Conservation (phyloP, 176 grass and related monocot genomes). For the Aechmea fasciata region DNA sequence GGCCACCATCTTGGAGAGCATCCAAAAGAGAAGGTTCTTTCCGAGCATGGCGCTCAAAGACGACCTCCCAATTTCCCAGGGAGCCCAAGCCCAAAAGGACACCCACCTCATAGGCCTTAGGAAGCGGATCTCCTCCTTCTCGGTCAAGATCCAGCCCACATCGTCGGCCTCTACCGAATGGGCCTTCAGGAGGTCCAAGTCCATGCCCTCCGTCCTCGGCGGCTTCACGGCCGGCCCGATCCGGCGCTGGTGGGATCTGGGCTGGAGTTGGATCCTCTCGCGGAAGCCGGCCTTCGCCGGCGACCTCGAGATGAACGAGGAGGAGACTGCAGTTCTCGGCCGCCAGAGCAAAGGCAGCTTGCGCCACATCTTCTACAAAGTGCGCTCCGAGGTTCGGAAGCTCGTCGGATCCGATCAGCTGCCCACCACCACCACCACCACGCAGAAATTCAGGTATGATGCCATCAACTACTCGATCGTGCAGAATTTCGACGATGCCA, state of each 20-base stretch:
- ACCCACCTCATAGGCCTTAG: constrained; percentile 52
- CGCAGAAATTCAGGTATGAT: constrained; percentile 32
- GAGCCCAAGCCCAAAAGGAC: not conserved
- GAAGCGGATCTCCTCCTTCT: constrained; percentile 83
- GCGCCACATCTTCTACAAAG: constrained; percentile 68
- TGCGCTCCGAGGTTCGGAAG: constrained; percentile 51
- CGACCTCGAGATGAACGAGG: constrained; percentile 98
- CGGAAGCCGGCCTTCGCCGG: constrained; percentile 49
- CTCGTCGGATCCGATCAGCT: constrained; percentile 40
- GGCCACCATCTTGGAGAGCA: constrained; percentile 75
- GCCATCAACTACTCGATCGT: constrained; percentile 49
- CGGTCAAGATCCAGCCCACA: constrained; percentile 86
- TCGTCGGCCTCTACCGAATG: constrained; percentile 50
- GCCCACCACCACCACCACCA: no score
- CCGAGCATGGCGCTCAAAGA: constrained; percentile 58
- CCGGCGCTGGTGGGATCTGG: constrained; percentile 62
- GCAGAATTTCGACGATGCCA: constrained; percentile 38
- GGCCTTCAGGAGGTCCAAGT: constrained; percentile 54
- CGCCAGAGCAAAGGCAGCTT: constrained; percentile 51
- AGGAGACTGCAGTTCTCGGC: constrained; percentile 65
- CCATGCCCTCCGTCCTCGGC: constrained; percentile 37
- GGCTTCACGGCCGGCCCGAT: constrained; percentile 33
- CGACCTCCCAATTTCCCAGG: constrained; percentile 75
- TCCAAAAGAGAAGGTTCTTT: constrained; percentile 74
- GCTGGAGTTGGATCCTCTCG: constrained; percentile 68